Conservation (phyloP, 1,284 basidiomycete species). For the Cerioporus squamosus region DNA sequence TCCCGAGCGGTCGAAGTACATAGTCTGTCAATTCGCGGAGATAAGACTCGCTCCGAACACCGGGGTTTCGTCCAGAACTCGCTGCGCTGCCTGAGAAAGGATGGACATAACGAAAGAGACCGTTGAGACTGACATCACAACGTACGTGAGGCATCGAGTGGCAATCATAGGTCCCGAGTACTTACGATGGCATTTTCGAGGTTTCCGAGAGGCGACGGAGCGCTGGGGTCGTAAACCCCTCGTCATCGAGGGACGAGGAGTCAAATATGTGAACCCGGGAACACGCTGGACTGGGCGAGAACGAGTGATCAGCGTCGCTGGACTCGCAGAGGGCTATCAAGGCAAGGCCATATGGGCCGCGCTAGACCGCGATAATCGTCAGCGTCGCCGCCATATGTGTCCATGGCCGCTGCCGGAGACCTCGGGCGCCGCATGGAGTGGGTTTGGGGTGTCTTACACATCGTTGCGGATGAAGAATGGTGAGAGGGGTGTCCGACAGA, state of each 20-base stretch:
- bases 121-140: background rate
- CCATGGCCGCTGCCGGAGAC: background rate
- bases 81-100: slow-evolving; percentile 1
- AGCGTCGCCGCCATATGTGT: background rate
- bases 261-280: slow-evolving; percentile 5
- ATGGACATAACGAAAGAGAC: background rate
- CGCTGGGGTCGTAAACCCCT: background rate
- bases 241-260: slow-evolving; percentile 1
- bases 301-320: slow-evolving; percentile 15
- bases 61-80: background rate
- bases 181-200: background rate
- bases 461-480: background rate
- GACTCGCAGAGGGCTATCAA: slow-evolving; percentile 16
- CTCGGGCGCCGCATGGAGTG: slow-evolving; percentile 4
- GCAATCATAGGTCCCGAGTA: no score
- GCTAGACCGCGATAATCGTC: slow-evolving; percentile 14
- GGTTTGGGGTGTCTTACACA: background rate
- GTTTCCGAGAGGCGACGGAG: background rate
- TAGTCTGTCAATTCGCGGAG: no score
- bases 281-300: slow-evolving; percentile 21
- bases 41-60: no score
- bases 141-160: background rate
- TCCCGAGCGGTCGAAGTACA: no score
- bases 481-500: no score
- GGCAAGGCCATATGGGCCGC: slow-evolving; percentile 9